phyloP scores from a whole-genome alignment of 345 rosid genomes.

The Heritiera fomes region DNA sequence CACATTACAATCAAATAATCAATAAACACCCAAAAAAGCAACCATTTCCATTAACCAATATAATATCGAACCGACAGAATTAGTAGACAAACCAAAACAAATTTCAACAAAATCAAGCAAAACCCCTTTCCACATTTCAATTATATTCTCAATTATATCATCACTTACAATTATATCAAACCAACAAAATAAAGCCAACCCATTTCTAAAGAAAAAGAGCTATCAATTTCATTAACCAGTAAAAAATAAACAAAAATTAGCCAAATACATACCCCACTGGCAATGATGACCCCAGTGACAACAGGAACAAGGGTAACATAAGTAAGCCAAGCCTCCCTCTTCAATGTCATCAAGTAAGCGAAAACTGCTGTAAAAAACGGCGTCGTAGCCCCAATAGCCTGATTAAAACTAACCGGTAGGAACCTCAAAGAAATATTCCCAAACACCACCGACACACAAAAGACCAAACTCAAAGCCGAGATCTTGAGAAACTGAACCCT shows the following conservation, averaged over 20 bases:
- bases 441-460: conserved; percentile 94
- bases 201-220: neutral
- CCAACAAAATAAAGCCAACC: neutral
- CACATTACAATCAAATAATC: neutral
- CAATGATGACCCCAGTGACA: conserved; percentile 91
- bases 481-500: conserved; percentile 88
- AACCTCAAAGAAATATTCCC: conserved; percentile 85
- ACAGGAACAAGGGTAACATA: conserved; percentile 87
- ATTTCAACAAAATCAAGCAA: neutral
- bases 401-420: conserved; percentile 88
- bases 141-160: neutral
- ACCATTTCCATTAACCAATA: neutral
- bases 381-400: conserved; percentile 97
- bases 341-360: conserved; percentile 83
- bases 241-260: neutral
- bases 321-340: conserved; percentile 96
- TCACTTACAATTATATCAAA: neutral
- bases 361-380: conserved; percentile 97
- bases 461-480: conserved; percentile 79
- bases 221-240: conserved; percentile 13
- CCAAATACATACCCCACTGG: conserved; percentile 77
- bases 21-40: neutral
- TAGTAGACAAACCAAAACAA: neutral
- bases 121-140: neutral
- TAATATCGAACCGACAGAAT: neutral